These are phyloP conservation scores for Boletus smithii DNA, from an alignment of 1,284 basidiomycete genomes.

Conservation along the genomic window DNA sequence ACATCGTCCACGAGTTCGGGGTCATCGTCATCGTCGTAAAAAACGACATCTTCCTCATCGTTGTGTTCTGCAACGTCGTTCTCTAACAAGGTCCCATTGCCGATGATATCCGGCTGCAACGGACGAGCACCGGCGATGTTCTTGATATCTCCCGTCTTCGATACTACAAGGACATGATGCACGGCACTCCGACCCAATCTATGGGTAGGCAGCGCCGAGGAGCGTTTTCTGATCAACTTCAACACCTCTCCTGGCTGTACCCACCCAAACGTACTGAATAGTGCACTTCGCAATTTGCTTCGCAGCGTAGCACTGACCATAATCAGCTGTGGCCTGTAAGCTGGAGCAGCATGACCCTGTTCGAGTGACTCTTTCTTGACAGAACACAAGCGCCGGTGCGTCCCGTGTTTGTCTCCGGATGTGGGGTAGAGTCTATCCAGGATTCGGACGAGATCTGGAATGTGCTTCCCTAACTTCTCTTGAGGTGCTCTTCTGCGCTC, in stretches of 20 bases:
- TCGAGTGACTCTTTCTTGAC: slow-evolving; percentile 4
- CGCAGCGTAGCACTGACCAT: slow-evolving; percentile 68
- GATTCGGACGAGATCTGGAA: slow-evolving; percentile 55
- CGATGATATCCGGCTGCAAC: neutral
- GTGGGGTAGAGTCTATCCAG: slow-evolving; percentile 51
- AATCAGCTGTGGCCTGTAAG: slow-evolving; percentile 53
- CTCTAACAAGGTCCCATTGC: neutral
- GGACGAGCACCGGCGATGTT: slow-evolving; percentile 44
- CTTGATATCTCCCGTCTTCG: slow-evolving; percentile 44
- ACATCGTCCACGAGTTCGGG: slow-evolving; percentile 19
- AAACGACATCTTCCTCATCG: slow-evolving; percentile 17
- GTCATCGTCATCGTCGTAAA: slow-evolving; percentile 25
- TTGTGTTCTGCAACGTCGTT: neutral
- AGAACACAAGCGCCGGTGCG: neutral
- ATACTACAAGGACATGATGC: slow-evolving; percentile 64
- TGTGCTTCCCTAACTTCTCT: slow-evolving; percentile 47
- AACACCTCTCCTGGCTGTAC: slow-evolving; percentile 44
- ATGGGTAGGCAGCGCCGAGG: slow-evolving; percentile 25
- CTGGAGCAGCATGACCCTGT: slow-evolving; percentile 17
- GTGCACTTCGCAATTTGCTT: slow-evolving; percentile 48
- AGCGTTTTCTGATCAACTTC: slow-evolving; percentile 41
- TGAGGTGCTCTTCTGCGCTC: slow-evolving; percentile 26
- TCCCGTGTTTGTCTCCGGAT: slow-evolving; percentile 2
- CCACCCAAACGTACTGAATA: slow-evolving; percentile 55
- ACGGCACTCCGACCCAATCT: slow-evolving; percentile 35